phyloP scores from a whole-genome alignment of 2,329 filamentous ascomycete genomes.

The Zasmidium angulare region DNA sequence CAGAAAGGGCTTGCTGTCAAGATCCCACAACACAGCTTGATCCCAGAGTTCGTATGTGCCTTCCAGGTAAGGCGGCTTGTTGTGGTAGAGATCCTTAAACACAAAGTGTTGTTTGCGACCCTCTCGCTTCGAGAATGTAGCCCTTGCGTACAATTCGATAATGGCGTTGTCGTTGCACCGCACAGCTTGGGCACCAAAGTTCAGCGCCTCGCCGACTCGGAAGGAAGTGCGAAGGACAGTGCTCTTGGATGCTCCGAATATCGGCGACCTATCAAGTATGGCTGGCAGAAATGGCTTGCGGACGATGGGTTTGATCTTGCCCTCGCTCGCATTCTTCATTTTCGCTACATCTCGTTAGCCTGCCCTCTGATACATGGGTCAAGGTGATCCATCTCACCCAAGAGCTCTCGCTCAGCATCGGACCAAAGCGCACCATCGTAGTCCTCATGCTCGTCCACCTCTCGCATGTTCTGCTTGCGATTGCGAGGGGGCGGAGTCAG shows the following conservation, averaged over 20 bases:
- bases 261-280: slow-evolving; percentile 53
- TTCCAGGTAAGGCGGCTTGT: slow-evolving; percentile 55
- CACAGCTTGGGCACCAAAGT: slow-evolving; percentile 46
- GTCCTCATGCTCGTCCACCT: slow-evolving; percentile 31
- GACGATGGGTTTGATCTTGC: slow-evolving; percentile 45
- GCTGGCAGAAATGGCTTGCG: slow-evolving; percentile 53
- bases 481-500: slow-evolving; percentile 24
- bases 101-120: slow-evolving; percentile 60
- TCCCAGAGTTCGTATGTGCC: slow-evolving; percentile 50
- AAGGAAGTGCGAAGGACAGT: slow-evolving; percentile 8
- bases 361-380: slow-evolving; percentile 3
- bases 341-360: slow-evolving; percentile 1
- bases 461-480: slow-evolving; percentile 30
- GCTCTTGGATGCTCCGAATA: slow-evolving; percentile 52
- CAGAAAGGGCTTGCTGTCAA: slow-evolving; percentile 45
- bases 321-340: background rate
- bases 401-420: slow-evolving; percentile 23
- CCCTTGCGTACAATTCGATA: slow-evolving; percentile 65
- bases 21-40: slow-evolving; percentile 45
- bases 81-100: slow-evolving; percentile 63
- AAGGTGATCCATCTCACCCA: slow-evolving; percentile 19
- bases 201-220: slow-evolving; percentile 49
- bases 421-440: slow-evolving; percentile 32
- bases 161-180: slow-evolving; percentile 51
- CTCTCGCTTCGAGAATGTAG: slow-evolving; percentile 59